Base-by-base conservation (phyloP, 768 basidiomycete species). In the Boletus pseudo-olivaceus region DNA sequence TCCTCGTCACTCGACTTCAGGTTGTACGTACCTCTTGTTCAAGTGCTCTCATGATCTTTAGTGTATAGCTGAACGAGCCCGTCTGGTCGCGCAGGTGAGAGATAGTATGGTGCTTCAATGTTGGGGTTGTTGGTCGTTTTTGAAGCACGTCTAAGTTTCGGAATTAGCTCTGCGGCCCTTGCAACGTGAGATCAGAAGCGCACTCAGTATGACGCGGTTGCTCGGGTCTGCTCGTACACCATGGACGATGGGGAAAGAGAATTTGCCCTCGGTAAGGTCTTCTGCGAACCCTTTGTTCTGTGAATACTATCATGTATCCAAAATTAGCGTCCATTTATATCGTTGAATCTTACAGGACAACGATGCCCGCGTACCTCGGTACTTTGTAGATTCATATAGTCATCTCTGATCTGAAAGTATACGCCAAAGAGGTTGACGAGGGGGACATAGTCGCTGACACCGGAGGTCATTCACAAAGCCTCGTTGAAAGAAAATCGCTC, bases 321-420 rank as follows among this genome's bases (percentile, higher is more conserved):
- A 32, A 29, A 38, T 59, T 14, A 55, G 39, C 3, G 26, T 26
- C 34, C 4, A 9, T 34, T 10, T 2, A n/a, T 14, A 29, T 30
- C 15, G 9, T 15, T 6, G 19, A 37, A n/a, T 26, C 2, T 42
- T 15, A 10, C n/a, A 23, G 2, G 19, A 7, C 19, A 17, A 20
- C 3, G 9, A 30, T 17, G 17, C 4, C 11, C 33, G 40, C 17
- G n/a, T 62, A 93, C 93, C 77, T 94, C 84, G 17, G 81, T 80
- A 45, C 90, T 92, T 64, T 95, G 87, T 26, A 98, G 74, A 63
- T 98, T 98, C 90, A 96, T 93, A 43, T 94, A 89, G 68, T 98
- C 96, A 62, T 98, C 96, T n/a, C 94, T 76, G 61, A 98, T 95
- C 68, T 98, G 96, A 70, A 93, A 97, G 63, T 85, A 89, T n/a